Evolutionary conservation across 106 monocot species (phyloP).

Genomic region (Ottelia alismoides): DNA sequence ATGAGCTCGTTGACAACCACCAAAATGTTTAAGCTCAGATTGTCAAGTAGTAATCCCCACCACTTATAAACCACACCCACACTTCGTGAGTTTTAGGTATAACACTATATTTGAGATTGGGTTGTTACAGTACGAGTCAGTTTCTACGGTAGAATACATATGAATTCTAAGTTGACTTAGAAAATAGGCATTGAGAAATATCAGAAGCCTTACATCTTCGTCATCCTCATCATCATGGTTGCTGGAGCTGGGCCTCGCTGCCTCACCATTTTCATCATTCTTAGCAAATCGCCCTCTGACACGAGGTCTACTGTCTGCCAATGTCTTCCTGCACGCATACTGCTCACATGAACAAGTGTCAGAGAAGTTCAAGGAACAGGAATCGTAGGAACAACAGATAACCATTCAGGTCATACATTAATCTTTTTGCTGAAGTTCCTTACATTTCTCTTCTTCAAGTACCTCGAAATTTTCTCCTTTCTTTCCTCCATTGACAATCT

Average conservation of each 20-base stretch:
- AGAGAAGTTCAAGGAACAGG: not conserved
- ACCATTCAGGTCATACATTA: too few species aligned
- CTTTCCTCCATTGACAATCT: constrained; percentile 52
- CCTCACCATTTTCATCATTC: constrained; percentile 5
- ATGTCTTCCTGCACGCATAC: constrained; percentile 12
- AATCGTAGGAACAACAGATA: too few species aligned
- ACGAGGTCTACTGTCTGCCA: constrained; percentile 7
- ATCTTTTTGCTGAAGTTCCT: constrained; percentile 87
- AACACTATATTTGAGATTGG: too few species aligned
- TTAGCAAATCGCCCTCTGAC: constrained; percentile 9
- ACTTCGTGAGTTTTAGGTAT: too few species aligned
- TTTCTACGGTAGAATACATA: too few species aligned
- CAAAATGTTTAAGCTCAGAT: too few species aligned
- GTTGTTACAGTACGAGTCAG: too few species aligned
- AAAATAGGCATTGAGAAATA: too few species aligned
- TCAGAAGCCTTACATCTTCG: not conserved
- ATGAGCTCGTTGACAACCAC: too few species aligned
- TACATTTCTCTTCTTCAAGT: constrained; percentile 62
- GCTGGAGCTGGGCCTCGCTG: not conserved
- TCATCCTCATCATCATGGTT: not conserved
- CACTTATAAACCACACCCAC: too few species aligned
- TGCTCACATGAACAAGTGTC: not conserved
- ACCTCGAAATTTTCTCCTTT: constrained; percentile 63
- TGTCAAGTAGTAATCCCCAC: too few species aligned
- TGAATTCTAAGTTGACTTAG: too few species aligned